Conservation (phyloP, 75 land plant genomes). For the Chamaecyparis obtusa region DNA sequence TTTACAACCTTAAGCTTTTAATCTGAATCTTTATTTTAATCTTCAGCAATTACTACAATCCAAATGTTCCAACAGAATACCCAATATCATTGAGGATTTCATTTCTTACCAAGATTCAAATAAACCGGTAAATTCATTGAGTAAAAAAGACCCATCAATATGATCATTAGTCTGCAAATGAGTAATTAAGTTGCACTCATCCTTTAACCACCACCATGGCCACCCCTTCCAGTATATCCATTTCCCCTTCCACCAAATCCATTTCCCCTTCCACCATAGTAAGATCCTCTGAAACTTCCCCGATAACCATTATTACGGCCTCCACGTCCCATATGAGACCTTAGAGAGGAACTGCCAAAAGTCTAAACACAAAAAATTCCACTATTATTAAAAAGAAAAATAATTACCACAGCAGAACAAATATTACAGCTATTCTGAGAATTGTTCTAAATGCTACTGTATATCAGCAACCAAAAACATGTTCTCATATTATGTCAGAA, state of each 20-base stretch:
- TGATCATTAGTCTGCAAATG: neutral
- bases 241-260: conserved; percentile 33
- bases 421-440: neutral
- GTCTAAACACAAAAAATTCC: conserved; percentile 23
- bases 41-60: neutral
- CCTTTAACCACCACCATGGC: conserved; percentile 12
- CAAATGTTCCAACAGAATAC: neutral
- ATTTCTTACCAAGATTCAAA: neutral
- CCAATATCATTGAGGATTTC: neutral
- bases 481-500: neutral
- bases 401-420: neutral
- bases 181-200: neutral
- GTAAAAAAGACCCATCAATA: neutral
- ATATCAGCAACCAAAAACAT: neutral
- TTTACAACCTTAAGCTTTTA: neutral
- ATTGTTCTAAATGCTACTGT: neutral
- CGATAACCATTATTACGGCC: conserved; percentile 29
- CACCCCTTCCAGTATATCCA: conserved; percentile 42
- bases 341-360: conserved; percentile 34
- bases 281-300: conserved; percentile 35
- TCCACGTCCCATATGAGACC: conserved; percentile 41
- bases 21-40: neutral
- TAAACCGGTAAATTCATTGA: neutral
- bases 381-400: neutral
- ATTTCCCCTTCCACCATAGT: conserved; percentile 27